Conservation (phyloP, 75 land plant species). For the Cryptomeria japonica region DNA sequence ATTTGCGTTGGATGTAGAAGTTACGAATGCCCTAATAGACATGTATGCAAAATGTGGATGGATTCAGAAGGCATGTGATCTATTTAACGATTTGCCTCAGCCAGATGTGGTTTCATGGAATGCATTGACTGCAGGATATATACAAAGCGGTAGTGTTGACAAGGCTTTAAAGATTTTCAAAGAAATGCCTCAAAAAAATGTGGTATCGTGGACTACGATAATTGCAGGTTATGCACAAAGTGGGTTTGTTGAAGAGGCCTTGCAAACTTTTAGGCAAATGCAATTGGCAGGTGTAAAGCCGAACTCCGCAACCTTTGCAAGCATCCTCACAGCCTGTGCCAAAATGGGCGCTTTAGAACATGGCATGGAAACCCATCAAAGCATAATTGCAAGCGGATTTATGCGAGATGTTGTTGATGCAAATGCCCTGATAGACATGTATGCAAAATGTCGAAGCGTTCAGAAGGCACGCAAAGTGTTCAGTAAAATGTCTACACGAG, state of each 20-base stretch:
- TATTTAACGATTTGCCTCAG: conserved; percentile 31
- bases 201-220: not conserved
- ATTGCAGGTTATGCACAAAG: not conserved
- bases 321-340: not conserved
- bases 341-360: not conserved
- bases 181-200: conserved; percentile 27
- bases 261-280: no score
- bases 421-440: conserved; percentile 9
- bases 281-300: no score
- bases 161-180: conserved; percentile 44
- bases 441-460: conserved; percentile 17
- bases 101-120: conserved; percentile 54
- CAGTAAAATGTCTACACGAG: not conserved
- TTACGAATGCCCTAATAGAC: conserved; percentile 26
- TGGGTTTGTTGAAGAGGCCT: no score
- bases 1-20: no score
- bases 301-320: no score
- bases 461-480: conserved; percentile 15
- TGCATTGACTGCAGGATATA: conserved; percentile 52
- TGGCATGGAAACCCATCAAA: not conserved
- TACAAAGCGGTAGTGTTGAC: conserved; percentile 43
- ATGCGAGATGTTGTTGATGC: no score
- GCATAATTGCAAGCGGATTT: not conserved
- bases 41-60: conserved; percentile 74
- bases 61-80: conserved; percentile 31